These are phyloP conservation scores for Ascochyta lentis DNA, from an alignment of 2,329 filamentous ascomycete species.

Conservation along the genomic window DNA sequence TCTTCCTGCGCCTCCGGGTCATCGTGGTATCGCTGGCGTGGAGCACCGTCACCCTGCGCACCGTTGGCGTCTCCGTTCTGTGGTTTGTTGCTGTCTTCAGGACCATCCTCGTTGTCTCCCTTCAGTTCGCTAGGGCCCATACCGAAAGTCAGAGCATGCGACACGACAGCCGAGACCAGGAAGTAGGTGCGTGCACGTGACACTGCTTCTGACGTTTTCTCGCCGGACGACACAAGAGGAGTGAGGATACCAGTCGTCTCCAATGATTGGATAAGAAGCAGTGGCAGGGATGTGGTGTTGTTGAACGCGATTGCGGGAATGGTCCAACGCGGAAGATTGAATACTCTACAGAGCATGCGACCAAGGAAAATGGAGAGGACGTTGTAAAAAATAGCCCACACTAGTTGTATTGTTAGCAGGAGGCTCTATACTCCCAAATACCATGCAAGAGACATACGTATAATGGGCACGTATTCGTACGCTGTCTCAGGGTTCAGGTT, in stretches of 20 bases:
- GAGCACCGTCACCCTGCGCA: not conserved
- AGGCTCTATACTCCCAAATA: not conserved
- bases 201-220: constrained; percentile 56
- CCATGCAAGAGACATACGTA: constrained; percentile 44
- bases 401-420: constrained; percentile 34
- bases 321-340: constrained; percentile 61
- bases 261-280: constrained; percentile 61
- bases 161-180: constrained; percentile 68
- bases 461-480: constrained; percentile 57
- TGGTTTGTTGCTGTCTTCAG: constrained; percentile 41
- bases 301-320: constrained; percentile 64
- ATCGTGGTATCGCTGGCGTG: constrained; percentile 15
- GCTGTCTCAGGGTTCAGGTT: constrained; percentile 58
- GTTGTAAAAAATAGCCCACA: constrained; percentile 61
- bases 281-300: constrained; percentile 62
- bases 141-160: constrained; percentile 69
- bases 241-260: constrained; percentile 64
- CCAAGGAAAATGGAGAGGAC: constrained; percentile 58
- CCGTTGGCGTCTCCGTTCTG: constrained; percentile 13
- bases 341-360: constrained; percentile 51
- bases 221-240: constrained; percentile 54
- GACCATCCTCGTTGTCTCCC: constrained; percentile 48
- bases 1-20: constrained; percentile 23
- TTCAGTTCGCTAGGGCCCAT: constrained; percentile 67
- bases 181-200: constrained; percentile 70